phyloP scores from a whole-genome alignment of 495 filamentous ascomycete genomes.

The Penicillium goetzii region DNA sequence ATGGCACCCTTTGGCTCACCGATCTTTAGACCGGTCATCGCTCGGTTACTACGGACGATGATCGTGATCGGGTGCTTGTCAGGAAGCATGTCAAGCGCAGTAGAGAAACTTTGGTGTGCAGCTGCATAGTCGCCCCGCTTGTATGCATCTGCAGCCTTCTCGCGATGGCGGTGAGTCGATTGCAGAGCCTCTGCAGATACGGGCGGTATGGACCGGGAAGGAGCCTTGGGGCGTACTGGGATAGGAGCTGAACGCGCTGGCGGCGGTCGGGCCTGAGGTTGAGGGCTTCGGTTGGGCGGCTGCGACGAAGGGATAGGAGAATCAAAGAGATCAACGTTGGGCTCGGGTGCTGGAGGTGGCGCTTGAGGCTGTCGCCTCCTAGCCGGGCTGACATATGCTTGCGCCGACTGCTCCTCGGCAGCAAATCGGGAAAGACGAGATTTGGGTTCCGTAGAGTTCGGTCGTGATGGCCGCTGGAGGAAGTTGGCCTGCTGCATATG shows the following conservation, averaged over 20 bases:
- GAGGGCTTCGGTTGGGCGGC: conserved; percentile 35
- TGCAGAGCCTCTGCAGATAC: conserved; percentile 69
- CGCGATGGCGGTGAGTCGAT: conserved; percentile 73
- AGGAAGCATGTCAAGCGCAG: conserved; percentile 74
- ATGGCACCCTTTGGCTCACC: conserved; percentile 87
- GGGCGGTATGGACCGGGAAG: conserved; percentile 66
- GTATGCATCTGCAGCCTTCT: conserved; percentile 82
- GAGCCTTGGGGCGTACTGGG: conserved; percentile 54
- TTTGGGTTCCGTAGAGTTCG: conserved; percentile 54
- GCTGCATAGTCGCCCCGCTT: conserved; percentile 90
- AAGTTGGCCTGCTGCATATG: conserved; percentile 41
- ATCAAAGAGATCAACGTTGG: conserved; percentile 62
- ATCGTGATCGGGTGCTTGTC: conserved; percentile 82
- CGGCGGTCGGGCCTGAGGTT: conserved; percentile 30
- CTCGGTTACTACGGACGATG: conserved; percentile 86
- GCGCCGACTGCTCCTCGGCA: conserved; percentile 77
- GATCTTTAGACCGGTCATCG: conserved; percentile 84
- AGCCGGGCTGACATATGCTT: conserved; percentile 90
- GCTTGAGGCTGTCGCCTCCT: conserved; percentile 70
- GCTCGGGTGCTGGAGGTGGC: conserved; percentile 45
- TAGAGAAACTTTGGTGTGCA: conserved; percentile 80
- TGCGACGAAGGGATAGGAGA: conserved; percentile 42
- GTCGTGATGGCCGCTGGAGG: conserved; percentile 47
- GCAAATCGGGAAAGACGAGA: conserved; percentile 68
- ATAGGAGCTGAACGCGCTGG: conserved; percentile 36